A percentile compares a stretch with the other conserved stretches of the same genome.
phyloP scores from a whole-genome alignment of 2,329 filamentous ascomycete species.

The Aspergillus luchuensis region DNA sequence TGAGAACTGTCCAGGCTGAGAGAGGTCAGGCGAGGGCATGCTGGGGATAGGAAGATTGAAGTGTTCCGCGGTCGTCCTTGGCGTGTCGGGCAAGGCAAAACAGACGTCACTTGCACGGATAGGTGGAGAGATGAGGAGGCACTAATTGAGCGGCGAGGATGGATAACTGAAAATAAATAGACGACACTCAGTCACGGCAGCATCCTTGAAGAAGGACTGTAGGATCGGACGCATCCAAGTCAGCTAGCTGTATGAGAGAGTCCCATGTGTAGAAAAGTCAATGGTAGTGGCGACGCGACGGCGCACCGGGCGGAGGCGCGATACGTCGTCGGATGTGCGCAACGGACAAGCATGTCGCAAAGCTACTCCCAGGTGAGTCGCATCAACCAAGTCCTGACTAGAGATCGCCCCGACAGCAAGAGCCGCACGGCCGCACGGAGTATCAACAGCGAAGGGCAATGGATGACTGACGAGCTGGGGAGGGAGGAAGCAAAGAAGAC shows the following conservation, averaged over 20 bases:
- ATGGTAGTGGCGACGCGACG: conserved; percentile 20
- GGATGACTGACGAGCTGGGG: background rate
- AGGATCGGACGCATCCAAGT: conserved; percentile 17
- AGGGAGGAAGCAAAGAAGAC: background rate
- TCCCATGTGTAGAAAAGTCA: conserved; percentile 1
- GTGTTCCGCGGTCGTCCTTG: conserved; percentile 9
- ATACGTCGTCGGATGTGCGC: conserved; percentile 12
- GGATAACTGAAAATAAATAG: conserved; percentile 8
- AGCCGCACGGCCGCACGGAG: conserved; percentile 12
- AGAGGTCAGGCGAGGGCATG: conserved; percentile 42
- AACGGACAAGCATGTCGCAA: conserved; percentile 17
- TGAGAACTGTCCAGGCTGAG: conserved; percentile 28
- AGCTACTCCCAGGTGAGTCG: conserved; percentile 6
- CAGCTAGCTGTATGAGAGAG: conserved; percentile 14
- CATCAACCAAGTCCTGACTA: background rate
- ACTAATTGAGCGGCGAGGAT: conserved; percentile 15
- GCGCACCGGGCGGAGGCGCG: conserved; percentile 14
- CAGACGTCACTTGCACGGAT: conserved; percentile 25
- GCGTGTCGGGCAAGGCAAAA: conserved; percentile 11
- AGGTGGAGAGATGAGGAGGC: conserved; percentile 23
- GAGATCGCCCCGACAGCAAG: background rate
- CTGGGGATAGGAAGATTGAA: conserved; percentile 8
- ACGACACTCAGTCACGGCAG: conserved; percentile 26
- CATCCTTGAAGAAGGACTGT: conserved; percentile 32
- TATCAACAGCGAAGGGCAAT: background rate